These are phyloP conservation scores for Puya raimondii DNA, from an alignment of 176 grass and related monocot species.

Conservation along the genomic window DNA sequence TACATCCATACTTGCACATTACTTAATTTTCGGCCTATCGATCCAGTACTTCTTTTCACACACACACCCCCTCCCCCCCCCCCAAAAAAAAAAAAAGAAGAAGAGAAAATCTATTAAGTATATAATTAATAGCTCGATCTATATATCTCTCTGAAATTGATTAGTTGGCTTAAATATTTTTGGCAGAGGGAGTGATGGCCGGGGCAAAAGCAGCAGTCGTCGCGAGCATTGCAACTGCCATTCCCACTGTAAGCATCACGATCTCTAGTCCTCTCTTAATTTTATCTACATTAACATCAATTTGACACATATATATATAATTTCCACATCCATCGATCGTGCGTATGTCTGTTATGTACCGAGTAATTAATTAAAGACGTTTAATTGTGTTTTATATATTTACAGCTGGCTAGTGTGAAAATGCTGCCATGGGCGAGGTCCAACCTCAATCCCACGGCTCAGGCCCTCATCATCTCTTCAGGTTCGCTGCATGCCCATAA, in stretches of 20 bases:
- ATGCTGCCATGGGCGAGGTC: conserved; percentile 66
- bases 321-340: too few relatives aligned
- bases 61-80: too few relatives aligned
- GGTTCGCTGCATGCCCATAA: background rate
- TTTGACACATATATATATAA: background rate
- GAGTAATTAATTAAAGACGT: background rate
- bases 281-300: background rate
- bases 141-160: background rate
- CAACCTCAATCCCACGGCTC: conserved; percentile 58
- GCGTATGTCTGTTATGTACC: too few relatives aligned
- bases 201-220: conserved; percentile 53
- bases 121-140: too few relatives aligned
- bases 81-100: too few relatives aligned
- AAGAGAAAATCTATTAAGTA: too few relatives aligned
- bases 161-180: background rate
- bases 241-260: conserved; percentile 38
- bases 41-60: background rate
- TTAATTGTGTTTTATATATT: background rate
- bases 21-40: too few relatives aligned
- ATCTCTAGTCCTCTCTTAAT: background rate
- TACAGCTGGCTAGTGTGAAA: conserved; percentile 61
- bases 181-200: conserved; percentile 51
- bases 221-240: conserved; percentile 44
- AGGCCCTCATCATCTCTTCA: conserved; percentile 67
- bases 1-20: background rate